Evolutionary conservation across 345 rosid genomes (phyloP), one percentile per base, ranked within the genome.

Genomic region (Syzygium aromaticum): DNA sequence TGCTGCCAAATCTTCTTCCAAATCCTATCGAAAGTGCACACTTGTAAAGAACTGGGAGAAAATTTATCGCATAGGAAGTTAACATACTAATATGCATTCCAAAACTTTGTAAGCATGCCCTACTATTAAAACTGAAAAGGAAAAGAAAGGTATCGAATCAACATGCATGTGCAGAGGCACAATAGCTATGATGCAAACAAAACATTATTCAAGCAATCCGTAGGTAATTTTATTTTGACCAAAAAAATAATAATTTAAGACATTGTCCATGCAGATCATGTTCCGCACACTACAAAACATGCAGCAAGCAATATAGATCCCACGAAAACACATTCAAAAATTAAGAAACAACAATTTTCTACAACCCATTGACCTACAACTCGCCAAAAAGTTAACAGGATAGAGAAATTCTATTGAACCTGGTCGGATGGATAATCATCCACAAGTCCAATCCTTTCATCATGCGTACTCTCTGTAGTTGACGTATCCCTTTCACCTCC

Each of bases 401-500:
- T 9, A 33, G 49, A 64, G 46, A 85, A 16, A 61, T 82, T 38
- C 63, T 86, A 80, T 73, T 87, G 77, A 85, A 95, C 99, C 99
- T 93, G 94, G 88, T 92, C 84, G 77, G 89, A 43, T 86, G 91
- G 89, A 87, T 91, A 87, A 88, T 96, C 95, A 51, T 94, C 93
- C 77, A 92, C 51, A 52, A 88, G 89, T 89, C 94, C 95, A 87
- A 93, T 90, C 88, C 87, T 89, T 88, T 94, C 93, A 54, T 93
- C 89, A 84, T 86, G 80, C 49, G 52, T 52, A 82, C 56, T 88
- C 86, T 90, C 93, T 22, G 77, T 27, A 11, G 90, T 86, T 90
- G 91, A 86, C 27, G 90, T 93, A 86, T 87, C 93, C 49, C 88
- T 67, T 54, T 52, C 84, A 85, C 56, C 85, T 85, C 87, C 90